Conservation (phyloP, 2,329 filamentous ascomycete genomes). For the Neopestalotiopsis clavispora region DNA sequence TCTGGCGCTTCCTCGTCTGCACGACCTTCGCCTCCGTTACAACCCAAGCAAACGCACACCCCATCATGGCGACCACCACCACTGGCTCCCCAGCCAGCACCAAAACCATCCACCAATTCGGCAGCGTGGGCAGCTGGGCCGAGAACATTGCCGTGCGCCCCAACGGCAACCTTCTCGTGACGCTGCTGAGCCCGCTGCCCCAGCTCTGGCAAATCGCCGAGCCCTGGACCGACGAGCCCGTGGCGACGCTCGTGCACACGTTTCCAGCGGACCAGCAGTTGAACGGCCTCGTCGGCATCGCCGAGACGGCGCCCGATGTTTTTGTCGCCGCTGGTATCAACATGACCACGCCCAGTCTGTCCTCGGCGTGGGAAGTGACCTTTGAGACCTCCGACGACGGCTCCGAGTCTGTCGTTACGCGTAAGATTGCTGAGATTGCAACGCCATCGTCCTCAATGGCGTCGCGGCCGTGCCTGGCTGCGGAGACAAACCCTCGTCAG, state of each 20-base stretch:
- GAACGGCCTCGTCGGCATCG: slow-evolving; percentile 36
- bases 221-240: slow-evolving; percentile 27
- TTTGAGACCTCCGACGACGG: slow-evolving; percentile 13
- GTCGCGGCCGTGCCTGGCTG: slow-evolving; percentile 25
- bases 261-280: slow-evolving; percentile 27
- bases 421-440: slow-evolving; percentile 25
- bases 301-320: slow-evolving; percentile 31
- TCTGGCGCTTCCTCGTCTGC: neutral
- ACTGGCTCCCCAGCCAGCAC: slow-evolving; percentile 19
- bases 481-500: slow-evolving; percentile 25
- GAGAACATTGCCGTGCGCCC: slow-evolving; percentile 40
- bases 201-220: slow-evolving; percentile 34
- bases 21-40: neutral
- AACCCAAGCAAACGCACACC: no score
- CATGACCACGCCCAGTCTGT: slow-evolving; percentile 22
- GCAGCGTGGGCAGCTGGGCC: slow-evolving; percentile 28
- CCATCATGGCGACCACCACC: neutral
- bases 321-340: slow-evolving; percentile 27
- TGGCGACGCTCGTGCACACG: slow-evolving; percentile 31
- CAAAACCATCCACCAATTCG: slow-evolving; percentile 28
- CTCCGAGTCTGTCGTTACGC: neutral
- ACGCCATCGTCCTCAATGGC: slow-evolving; percentile 30
- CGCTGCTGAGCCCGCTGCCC: slow-evolving; percentile 32
- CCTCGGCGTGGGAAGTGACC: slow-evolving; percentile 26
- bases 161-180: slow-evolving; percentile 37